These are phyloP conservation scores for Malus orientalis DNA, from an alignment of 306 rosid genomes.

Conservation along the genomic window DNA sequence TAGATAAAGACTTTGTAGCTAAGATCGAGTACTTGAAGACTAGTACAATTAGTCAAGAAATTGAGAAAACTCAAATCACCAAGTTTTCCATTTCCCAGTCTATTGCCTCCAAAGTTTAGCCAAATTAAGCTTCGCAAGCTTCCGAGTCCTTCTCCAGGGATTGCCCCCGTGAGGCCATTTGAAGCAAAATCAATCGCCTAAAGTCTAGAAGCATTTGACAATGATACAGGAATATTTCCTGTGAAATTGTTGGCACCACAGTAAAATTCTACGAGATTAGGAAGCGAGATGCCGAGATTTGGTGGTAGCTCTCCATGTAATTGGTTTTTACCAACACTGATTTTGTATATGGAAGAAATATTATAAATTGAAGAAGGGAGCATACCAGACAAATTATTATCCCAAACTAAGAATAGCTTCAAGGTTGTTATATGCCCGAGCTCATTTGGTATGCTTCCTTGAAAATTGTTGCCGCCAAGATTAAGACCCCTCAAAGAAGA, in stretches of 20 bases:
- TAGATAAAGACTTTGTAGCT: background rate
- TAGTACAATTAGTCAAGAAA: background rate
- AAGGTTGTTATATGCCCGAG: background rate
- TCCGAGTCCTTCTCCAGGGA: background rate
- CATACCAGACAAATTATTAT: background rate
- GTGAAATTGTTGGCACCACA: background rate
- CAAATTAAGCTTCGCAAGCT: background rate
- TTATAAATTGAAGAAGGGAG: background rate
- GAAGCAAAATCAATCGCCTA: fast-evolving
- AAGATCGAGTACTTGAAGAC: background rate
- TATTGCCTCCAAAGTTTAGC: background rate
- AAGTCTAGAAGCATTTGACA: background rate
- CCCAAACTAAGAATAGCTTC: fast-evolving
- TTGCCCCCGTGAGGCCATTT: no score
- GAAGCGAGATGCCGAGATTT: background rate
- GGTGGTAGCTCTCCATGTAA: background rate
- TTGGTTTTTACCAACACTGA: background rate
- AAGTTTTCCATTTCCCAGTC: background rate
- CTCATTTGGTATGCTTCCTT: background rate
- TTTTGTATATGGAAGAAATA: background rate
- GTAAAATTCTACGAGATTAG: background rate
- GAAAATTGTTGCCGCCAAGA: background rate
- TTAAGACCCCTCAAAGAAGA: fast-evolving
- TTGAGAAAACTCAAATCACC: background rate
- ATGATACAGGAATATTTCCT: background rate